Percentiles rank a stretch among this genome's conserved stretches.
phyloP scores from a whole-genome alignment of 495 filamentous ascomycete genomes.

The Penicillium longicatenatum region DNA sequence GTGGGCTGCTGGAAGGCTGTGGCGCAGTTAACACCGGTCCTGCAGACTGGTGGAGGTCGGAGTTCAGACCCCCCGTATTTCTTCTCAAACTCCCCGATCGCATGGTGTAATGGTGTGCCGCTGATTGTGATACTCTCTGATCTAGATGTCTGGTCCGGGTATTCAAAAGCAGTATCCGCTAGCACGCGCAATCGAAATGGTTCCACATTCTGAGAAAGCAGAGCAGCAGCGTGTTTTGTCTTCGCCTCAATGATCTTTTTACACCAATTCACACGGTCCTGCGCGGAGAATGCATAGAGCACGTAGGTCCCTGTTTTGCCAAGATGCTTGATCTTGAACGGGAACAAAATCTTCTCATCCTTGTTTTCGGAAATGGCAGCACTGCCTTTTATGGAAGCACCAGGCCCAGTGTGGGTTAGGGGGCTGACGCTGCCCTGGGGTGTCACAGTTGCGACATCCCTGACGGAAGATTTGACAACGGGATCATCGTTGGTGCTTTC shows the following conservation, averaged over 20 bases:
- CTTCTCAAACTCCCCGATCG: constrained; percentile 84
- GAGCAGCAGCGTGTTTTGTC: constrained; percentile 82
- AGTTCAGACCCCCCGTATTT: constrained; percentile 62
- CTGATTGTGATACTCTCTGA: constrained; percentile 67
- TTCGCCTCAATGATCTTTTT: constrained; percentile 92
- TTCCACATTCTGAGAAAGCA: constrained; percentile 92
- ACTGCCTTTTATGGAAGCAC: constrained; percentile 47
- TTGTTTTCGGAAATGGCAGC: constrained; percentile 57
- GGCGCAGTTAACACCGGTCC: constrained; percentile 91
- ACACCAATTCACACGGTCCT: constrained; percentile 84
- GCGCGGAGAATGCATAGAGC: constrained; percentile 74
- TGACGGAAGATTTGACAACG: constrained; percentile 73
- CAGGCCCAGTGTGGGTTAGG: constrained; percentile 65
- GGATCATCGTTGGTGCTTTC: too few relatives aligned
- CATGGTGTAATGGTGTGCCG: constrained; percentile 88
- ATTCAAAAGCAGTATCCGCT: constrained; percentile 86
- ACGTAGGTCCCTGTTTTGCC: constrained; percentile 81
- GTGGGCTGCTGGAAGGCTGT: constrained; percentile 78
- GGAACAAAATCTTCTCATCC: constrained; percentile 84
- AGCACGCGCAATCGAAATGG: constrained; percentile 91
- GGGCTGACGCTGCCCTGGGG: constrained; percentile 52
- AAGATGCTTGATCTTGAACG: constrained; percentile 94
- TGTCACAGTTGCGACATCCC: constrained; percentile 66
- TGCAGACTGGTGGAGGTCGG: constrained; percentile 74
- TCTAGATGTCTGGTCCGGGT: constrained; percentile 61